Percentiles rank a stretch among this genome's conserved stretches.
Conservation (phyloP, 2,329 filamentous ascomycete genomes). For the Talaromyces sp. region DNA sequence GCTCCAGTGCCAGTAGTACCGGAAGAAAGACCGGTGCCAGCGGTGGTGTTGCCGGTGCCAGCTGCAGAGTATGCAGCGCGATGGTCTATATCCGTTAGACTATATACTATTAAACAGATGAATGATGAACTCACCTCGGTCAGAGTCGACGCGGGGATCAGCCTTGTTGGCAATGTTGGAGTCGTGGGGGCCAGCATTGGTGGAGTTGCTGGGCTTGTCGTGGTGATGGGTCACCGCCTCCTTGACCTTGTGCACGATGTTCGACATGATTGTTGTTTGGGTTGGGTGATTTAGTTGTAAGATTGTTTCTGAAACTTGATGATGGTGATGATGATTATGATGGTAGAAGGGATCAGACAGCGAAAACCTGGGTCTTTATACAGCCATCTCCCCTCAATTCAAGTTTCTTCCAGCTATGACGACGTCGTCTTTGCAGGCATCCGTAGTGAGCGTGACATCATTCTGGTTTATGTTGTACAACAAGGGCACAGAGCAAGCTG, state of each 20-base stretch:
- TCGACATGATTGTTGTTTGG: conserved; percentile 14
- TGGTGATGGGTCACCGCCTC: conserved; percentile 14
- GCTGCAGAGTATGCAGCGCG: conserved; percentile 9
- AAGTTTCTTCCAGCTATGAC: neutral
- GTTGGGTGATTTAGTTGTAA: neutral
- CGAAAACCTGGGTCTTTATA: neutral
- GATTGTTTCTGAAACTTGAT: neutral
- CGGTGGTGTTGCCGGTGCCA: neutral
- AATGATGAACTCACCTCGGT: conserved; percentile 14
- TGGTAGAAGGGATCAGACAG: neutral
- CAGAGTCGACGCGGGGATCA: conserved; percentile 33
- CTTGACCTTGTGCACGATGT: conserved; percentile 18
- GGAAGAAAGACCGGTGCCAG: neutral
- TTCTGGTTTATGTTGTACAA: neutral
- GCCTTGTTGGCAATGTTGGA: conserved; percentile 39
- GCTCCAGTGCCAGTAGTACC: neutral
- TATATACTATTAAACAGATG: no score
- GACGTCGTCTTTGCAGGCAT: neutral
- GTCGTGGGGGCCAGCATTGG: conserved; percentile 33
- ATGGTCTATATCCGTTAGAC: conserved; percentile 9
- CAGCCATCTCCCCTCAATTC: neutral
- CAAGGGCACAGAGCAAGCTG: neutral
- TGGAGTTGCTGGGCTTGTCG: conserved; percentile 16
- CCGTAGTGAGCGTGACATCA: neutral
- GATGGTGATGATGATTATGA: neutral